Conservation (phyloP, 2,329 filamentous ascomycete genomes). For the Xylaria sp. region DNA sequence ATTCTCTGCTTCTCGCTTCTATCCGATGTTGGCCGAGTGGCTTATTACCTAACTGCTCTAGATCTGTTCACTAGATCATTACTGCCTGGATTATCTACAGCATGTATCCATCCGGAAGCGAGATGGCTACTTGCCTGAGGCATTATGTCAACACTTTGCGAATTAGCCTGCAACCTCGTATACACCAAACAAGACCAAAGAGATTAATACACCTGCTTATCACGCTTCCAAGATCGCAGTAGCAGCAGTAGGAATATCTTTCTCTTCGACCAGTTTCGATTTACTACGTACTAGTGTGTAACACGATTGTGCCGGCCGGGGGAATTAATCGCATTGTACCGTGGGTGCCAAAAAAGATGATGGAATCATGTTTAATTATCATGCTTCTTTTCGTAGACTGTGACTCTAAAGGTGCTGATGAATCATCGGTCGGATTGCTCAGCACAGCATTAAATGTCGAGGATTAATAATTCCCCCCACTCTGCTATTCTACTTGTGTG, state of each 20-base stretch:
- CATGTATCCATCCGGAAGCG: slow-evolving; percentile 18
- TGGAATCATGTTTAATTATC: slow-evolving; percentile 38
- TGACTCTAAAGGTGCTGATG: slow-evolving; percentile 40
- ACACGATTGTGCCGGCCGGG: slow-evolving; percentile 1
- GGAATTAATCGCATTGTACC: slow-evolving; percentile 13
- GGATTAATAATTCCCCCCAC: slow-evolving; percentile 41
- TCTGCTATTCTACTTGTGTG: slow-evolving; percentile 17
- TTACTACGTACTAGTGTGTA: neutral
- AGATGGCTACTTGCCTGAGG: neutral
- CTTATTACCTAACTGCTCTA: slow-evolving; percentile 4
- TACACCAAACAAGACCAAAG: neutral
- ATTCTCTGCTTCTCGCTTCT: slow-evolving; percentile 3
- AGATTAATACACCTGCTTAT: neutral
- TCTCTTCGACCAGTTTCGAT: slow-evolving; percentile 25
- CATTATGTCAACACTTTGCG: slow-evolving; percentile 22
- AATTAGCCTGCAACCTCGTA: neutral
- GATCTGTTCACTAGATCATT: neutral
- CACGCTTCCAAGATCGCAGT: neutral
- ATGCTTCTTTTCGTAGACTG: slow-evolving; percentile 20
- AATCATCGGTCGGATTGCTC: slow-evolving; percentile 40
- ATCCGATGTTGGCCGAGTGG: slow-evolving; percentile 7
- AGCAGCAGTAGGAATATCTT: neutral
- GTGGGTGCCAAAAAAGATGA: slow-evolving; percentile 14
- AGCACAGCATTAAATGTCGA: slow-evolving; percentile 33
- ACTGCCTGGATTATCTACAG: neutral